These are phyloP conservation scores for Lepraria neglecta DNA, from an alignment of 495 filamentous ascomycete species.

Conservation along the genomic window DNA sequence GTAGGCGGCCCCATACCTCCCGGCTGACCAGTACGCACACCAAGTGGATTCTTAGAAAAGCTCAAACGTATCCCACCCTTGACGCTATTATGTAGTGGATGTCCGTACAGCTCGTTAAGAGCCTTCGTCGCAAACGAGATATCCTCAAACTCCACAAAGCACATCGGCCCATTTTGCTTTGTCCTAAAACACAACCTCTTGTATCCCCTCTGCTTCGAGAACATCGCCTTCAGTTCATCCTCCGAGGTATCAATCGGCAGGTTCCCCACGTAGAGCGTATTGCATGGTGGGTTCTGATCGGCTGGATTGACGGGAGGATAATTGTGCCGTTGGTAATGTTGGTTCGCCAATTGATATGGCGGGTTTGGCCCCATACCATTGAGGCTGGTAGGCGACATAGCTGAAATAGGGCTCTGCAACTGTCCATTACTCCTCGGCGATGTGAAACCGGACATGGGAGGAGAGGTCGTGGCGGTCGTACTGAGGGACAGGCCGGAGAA, in stretches of 20 bases:
- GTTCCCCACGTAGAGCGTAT: constrained; percentile 96
- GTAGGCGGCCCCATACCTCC: constrained; percentile 48
- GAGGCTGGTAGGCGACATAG: constrained; percentile 55
- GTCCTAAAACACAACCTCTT: constrained; percentile 96
- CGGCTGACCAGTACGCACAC: constrained; percentile 74
- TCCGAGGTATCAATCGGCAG: constrained; percentile 90
- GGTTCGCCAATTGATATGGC: constrained; percentile 50
- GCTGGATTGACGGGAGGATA: constrained; percentile 90
- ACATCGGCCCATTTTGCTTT: constrained; percentile 98
- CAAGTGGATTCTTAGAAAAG: constrained; percentile 96
- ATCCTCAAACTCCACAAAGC: constrained; percentile 98
- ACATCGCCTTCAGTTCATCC: constrained; percentile 92
- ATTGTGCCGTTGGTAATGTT: constrained; percentile 58
- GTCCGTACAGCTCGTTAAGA: constrained; percentile 85
- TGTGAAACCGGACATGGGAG: constrained; percentile 48
- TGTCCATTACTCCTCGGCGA: constrained; percentile 43
- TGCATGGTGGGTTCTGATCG: constrained; percentile 96
- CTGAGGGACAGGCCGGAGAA: constrained; percentile 67
- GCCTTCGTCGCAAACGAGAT: constrained; percentile 89
- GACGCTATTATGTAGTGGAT: constrained; percentile 80
- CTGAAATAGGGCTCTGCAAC: constrained; percentile 48
- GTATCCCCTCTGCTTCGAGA: constrained; percentile 90
- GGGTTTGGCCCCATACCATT: constrained; percentile 39
- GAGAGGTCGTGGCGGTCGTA: constrained; percentile 50
- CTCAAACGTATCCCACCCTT: constrained; percentile 97